Conservation (phyloP, 2,329 filamentous ascomycete species). For the Fusarium sp. region DNA sequence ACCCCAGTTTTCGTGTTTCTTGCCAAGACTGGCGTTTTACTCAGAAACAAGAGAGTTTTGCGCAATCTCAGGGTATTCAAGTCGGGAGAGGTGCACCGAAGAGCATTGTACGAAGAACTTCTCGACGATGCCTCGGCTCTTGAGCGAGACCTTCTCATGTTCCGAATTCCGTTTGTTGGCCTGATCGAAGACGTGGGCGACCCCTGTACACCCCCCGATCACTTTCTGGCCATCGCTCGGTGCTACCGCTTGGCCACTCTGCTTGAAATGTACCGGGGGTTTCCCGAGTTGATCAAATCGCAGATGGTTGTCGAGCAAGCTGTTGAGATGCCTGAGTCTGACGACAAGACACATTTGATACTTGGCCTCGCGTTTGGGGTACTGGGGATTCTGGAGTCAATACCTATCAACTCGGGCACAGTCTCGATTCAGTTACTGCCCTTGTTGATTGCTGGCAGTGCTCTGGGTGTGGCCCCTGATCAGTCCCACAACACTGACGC, state of each 20-base stretch:
- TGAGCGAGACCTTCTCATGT: not conserved
- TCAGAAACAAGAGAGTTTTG: constrained; percentile 14
- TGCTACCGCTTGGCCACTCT: constrained; percentile 18
- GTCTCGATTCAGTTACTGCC: constrained; percentile 17
- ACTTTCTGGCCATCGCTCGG: constrained; percentile 4
- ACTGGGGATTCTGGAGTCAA: not conserved
- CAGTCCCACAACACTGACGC: not conserved
- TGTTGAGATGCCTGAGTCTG: not conserved
- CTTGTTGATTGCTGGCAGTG: constrained; percentile 18
- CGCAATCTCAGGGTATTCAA: constrained; percentile 2
- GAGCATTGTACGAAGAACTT: not conserved
- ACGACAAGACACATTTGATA: not conserved
- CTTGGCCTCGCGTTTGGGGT: not conserved
- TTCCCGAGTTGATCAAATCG: constrained; percentile 6
- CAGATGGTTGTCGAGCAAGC: not conserved
- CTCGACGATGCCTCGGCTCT: constrained; percentile 3
- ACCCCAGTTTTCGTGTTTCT: constrained; percentile 13
- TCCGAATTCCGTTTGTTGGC: constrained; percentile 1
- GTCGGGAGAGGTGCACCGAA: not conserved
- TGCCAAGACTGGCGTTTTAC: not conserved
- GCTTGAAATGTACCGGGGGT: constrained; percentile 15
- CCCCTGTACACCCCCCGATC: not conserved
- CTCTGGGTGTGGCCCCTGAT: not conserved
- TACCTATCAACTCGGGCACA: constrained; percentile 14
- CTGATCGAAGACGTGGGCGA: constrained; percentile 20